phyloP scores from a whole-genome alignment of 495 filamentous ascomycete genomes.

The Tuber umbilicatum region DNA sequence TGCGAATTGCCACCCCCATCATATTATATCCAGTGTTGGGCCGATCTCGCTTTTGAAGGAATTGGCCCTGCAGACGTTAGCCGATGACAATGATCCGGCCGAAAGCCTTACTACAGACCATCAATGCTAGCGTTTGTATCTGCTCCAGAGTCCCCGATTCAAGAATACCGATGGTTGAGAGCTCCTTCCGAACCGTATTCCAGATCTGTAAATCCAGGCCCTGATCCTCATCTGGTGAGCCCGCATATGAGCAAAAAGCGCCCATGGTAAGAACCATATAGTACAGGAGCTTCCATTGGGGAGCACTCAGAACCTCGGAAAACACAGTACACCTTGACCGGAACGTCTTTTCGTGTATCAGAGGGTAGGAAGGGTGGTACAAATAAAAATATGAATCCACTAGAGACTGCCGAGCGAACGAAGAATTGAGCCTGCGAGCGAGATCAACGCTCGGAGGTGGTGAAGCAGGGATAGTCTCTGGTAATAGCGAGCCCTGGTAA shows the following conservation, averaged over 20 bases:
- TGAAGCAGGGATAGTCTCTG: slow-evolving; percentile 2
- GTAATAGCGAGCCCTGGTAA: slow-evolving; percentile 7
- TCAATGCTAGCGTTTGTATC: slow-evolving; percentile 50
- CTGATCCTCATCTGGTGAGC: slow-evolving; percentile 47
- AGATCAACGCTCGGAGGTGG: slow-evolving; percentile 13
- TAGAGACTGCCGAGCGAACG: slow-evolving; percentile 31
- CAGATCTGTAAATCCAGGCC: slow-evolving; percentile 51
- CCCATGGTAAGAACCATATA: slow-evolving; percentile 51
- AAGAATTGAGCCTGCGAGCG: slow-evolving; percentile 14
- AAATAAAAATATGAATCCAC: slow-evolving; percentile 52
- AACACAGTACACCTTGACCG: slow-evolving; percentile 48
- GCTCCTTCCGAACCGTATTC: slow-evolving; percentile 46
- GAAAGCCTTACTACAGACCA: slow-evolving; percentile 26
- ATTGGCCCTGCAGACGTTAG: slow-evolving; percentile 46
- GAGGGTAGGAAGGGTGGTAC: slow-evolving; percentile 51
- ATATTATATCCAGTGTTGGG: slow-evolving; percentile 54
- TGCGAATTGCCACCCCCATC: slow-evolving; percentile 45
- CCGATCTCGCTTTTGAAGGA: slow-evolving; percentile 53
- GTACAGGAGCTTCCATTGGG: slow-evolving; percentile 51
- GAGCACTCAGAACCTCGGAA: slow-evolving; percentile 46
- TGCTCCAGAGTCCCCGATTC: slow-evolving; percentile 51
- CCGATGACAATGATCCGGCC: slow-evolving; percentile 10
- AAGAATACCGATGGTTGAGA: slow-evolving; percentile 46
- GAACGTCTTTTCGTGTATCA: slow-evolving; percentile 51
- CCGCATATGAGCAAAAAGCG: slow-evolving; percentile 47